Evolutionary conservation across 768 basidiomycete genomes (phyloP), one percentile per base, ranked within the genome.

Genomic region (Termitomyces sp.): DNA sequence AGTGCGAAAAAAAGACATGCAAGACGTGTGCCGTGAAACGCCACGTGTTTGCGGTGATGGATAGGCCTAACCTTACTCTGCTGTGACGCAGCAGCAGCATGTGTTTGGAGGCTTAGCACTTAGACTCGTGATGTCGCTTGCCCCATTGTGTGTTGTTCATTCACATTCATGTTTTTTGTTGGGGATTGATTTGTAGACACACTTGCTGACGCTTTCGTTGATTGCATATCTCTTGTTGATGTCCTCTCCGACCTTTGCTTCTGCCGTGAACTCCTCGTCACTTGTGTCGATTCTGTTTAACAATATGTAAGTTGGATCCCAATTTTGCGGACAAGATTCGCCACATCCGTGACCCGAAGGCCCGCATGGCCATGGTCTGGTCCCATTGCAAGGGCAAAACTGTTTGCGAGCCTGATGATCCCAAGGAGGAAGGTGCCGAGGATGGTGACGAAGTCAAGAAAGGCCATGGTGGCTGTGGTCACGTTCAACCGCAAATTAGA

Each of bases 381-480:
- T 68, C 74, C 32, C 84, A 87, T 68, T 94, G 92, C 85, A 94
- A 94, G 74, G 81, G 85, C 61, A 95, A 91, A 74, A 93, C 81
- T 79, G 67, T 80, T 46, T 99, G 96, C 79, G 93, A 94, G 65
- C 74, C 92, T 64, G 92, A 96, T 72, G 89, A 92, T 42, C 82
- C 86, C 50, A 90, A 92, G 71, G 92, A 94, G 61, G 94, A 94
- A 65, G 86, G 83, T 57, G 89, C 83, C 31, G 87, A 77, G 34
- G 86, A 82, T 14, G 76, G 73, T 39, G 87, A 85, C 41, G 92
- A 92, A 61, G 78, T 83, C 47, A 92, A 92, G 76, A 90, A 86
- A 67, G 92, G 93, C 2, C 97, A 98, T 60, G 95, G 94, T n/a
- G 97, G 97, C 16, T 98, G 97, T 71, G 97, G 97, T 44, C 92